Evolutionary conservation across 768 basidiomycete species (phyloP), one percentile per base, ranked within the genome.

Genomic region (Trichaptum fuscoviolaceum): DNA sequence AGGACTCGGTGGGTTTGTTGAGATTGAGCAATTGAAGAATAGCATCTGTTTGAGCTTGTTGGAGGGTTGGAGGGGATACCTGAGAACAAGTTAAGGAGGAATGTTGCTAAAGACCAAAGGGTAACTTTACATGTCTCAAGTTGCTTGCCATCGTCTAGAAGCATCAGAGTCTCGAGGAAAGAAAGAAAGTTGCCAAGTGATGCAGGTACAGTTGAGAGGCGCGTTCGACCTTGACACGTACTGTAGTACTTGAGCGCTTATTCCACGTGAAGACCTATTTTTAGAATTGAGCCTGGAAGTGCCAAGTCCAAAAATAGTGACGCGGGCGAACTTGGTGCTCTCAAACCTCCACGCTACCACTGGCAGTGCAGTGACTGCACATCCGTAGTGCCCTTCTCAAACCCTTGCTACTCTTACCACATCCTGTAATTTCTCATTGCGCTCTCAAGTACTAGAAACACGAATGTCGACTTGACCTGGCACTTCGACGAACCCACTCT

Each of bases 1-100:
- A 63, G 27, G 79, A 42, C 63, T 88, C 84, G 7, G 82, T 68
- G 17, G 89, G 80, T 52, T 85, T 82, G 75, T 95, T 94, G 70
- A 98, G 86, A 75, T 93, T 96, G 70, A 99, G 87, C 30, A 99
- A 80, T 17, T 89, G 84, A 27, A 96, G 84, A 42, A 99, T 81
- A 2, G 95, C 91, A 69, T 85, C 82, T 17, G 94, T 95, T 78
- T 99, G 97, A 3, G 89, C 84, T 75, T 94, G 89, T 71, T 97
- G 94, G 61, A 99, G 83, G 2, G 93, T 92, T 59, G 80, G 74
- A 57, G 84, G 74, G 20, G 42, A 52, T 9, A 84, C 73, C 18
- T 35, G 30, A 25, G 59, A 20, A 61, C 59, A 24, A 61, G 59
- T 12, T 61, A 7, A 24, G 9, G 5, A 9, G 8, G 10, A 34